Base-by-base conservation (phyloP, 2,329 filamentous ascomycete genomes). In the Aspergillus neotritici region DNA sequence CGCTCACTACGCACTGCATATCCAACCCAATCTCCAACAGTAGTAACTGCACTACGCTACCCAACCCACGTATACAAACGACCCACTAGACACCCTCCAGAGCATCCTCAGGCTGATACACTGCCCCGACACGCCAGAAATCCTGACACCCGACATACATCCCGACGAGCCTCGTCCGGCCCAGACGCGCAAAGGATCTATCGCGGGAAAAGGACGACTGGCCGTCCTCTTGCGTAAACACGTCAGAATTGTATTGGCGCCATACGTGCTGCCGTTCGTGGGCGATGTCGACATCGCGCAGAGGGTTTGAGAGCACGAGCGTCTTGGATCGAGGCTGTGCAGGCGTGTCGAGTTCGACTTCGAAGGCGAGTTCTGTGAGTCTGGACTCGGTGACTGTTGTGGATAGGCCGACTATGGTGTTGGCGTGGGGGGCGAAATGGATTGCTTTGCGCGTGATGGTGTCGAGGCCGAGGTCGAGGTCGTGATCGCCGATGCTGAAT, bases 31-130 rank as follows among this genome's bases (percentile, higher is more conserved):
- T n/a, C n/a, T n/a, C n/a, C n/a, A n/a, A n/a, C n/a, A n/a, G n/a
- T n/a, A n/a, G n/a, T n/a, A n/a, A n/a, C n/a, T n/a, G n/a, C n/a
- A n/a, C n/a, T n/a, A n/a, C n/a, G n/a, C n/a, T n/a, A n/a, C n/a
- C n/a, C n/a, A n/a, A n/a, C n/a, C n/a, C n/a, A n/a, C n/a, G n/a
- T n/a, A n/a, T n/a, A n/a, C n/a, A n/a, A n/a, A n/a, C n/a, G n/a
- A n/a, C n/a, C n/a, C n/a, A n/a, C n/a, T n/a, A n/a, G n/a, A n/a
- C n/a, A n/a, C n/a, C n/a, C n/a, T n/a, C n/a, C n/a, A n/a, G n/a
- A n/a, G n/a, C 7, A 25, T 34, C 34, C n/a, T 30, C 8, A 10
- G 35, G 38, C n/a, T 44, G 43, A 14, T 49, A 47, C 30, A 47
- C 37, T 5, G 31, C 41, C 12, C 47, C 44, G 15, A 44, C 7